These are phyloP conservation scores for Canavalia gladiata DNA, from an alignment of 306 rosid genomes.

Conservation along the genomic window DNA sequence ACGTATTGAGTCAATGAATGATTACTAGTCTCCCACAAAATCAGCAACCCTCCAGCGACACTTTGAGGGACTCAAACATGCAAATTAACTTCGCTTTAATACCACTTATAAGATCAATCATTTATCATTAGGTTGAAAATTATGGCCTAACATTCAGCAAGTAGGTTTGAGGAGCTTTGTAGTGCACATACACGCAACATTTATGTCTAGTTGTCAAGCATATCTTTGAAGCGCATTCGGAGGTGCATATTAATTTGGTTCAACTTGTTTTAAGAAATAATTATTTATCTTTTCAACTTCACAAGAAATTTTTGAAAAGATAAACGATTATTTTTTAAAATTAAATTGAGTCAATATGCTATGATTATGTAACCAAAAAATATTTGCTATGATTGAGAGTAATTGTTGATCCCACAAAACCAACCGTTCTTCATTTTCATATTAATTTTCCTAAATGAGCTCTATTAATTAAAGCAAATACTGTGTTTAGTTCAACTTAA, in stretches of 20 bases:
- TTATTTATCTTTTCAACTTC: too few relatives aligned
- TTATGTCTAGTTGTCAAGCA: too few relatives aligned
- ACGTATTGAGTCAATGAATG: not conserved
- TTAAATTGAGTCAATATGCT: too few relatives aligned
- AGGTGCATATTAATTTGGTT: too few relatives aligned
- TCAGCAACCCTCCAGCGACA: not conserved
- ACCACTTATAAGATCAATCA: constrained; percentile 5
- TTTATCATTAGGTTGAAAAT: not conserved
- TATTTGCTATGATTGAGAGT: too few relatives aligned
- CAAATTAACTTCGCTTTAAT: not conserved
- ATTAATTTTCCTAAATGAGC: not conserved
- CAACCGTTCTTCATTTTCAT: not conserved
- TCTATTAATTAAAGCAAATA: not conserved
- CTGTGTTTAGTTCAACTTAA: constrained; percentile 23
- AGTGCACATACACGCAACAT: not conserved
- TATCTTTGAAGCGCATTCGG: too few relatives aligned
- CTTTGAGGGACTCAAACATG: not conserved
- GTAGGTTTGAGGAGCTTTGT: not conserved
- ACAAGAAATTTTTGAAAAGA: too few relatives aligned
- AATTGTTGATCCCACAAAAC: too few relatives aligned
- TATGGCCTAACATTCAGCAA: not conserved
- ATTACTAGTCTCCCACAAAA: constrained; percentile 7
- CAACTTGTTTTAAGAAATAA: too few relatives aligned
- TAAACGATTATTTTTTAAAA: too few relatives aligned
- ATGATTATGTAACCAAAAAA: too few relatives aligned